Conservation (phyloP, 768 basidiomycete species). For the Rhodocollybia butyracea region DNA sequence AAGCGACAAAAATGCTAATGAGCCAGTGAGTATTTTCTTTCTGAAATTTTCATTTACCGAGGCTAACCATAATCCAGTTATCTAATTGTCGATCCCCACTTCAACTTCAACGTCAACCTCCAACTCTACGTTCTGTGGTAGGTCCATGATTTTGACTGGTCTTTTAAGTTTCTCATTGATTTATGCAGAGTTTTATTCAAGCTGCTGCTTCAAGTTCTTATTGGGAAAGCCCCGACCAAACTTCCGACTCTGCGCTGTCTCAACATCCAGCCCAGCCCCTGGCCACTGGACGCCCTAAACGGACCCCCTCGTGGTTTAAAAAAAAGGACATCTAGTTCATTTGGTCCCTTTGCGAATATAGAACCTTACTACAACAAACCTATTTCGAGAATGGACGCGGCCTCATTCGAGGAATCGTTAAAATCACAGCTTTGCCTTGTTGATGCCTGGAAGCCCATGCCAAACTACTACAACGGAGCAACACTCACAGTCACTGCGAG, state of each 20-base stretch:
- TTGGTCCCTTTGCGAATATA: too few species aligned
- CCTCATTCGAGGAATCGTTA: not conserved
- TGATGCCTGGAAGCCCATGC: not conserved
- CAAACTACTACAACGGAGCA: not conserved
- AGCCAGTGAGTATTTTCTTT: too few species aligned
- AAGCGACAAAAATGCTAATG: too few species aligned
- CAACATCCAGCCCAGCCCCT: not conserved
- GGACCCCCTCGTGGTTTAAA: not conserved
- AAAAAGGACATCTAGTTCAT: not conserved
- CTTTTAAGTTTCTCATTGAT: too few species aligned
- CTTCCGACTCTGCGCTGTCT: not conserved
- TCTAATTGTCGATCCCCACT: not conserved
- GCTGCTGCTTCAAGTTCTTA: not conserved
- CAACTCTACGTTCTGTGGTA: too few species aligned
- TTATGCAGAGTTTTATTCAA: not conserved
- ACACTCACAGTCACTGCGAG: not conserved
- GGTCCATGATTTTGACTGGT: too few species aligned
- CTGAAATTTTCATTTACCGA: too few species aligned
- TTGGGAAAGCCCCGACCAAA: not conserved
- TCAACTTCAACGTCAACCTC: too few species aligned
- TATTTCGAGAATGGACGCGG: too few species aligned
- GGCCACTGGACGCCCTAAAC: not conserved
- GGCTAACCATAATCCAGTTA: not conserved
- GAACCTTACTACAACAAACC: too few species aligned
- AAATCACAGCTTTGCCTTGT: not conserved